phyloP scores from a whole-genome alignment of 345 rosid species.

The Populus alba region DNA sequence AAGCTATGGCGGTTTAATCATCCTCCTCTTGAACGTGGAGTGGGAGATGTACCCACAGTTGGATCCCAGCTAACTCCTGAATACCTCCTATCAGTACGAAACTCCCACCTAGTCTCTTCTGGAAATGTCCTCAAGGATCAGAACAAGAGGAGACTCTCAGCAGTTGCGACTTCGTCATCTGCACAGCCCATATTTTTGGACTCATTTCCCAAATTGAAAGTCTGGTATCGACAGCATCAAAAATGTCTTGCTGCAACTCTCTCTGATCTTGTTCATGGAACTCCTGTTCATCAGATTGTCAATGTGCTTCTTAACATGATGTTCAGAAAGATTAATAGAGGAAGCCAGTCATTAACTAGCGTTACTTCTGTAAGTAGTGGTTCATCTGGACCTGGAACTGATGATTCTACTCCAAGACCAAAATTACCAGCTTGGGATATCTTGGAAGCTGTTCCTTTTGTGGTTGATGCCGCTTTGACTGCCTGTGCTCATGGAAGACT shows the following conservation, averaged over 20 bases:
- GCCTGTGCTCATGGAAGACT: conserved; percentile 92
- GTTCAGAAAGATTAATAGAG: conserved; percentile 70
- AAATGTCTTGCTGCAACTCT: conserved; percentile 79
- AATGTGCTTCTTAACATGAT: conserved; percentile 79
- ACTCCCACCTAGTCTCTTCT: conserved; percentile 62
- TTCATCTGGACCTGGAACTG: conserved; percentile 60
- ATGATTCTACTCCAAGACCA: conserved; percentile 55
- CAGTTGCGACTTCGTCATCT: conserved; percentile 27
- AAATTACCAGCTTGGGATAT: conserved; percentile 97
- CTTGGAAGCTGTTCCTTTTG: conserved; percentile 82
- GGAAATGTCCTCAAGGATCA: conserved; percentile 34
- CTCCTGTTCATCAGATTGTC: conserved; percentile 80
- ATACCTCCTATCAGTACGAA: conserved; percentile 70
- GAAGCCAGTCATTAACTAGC: conserved; percentile 46
- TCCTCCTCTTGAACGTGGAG: conserved; percentile 69
- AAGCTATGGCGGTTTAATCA: conserved; percentile 87
- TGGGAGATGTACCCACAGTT: conserved; percentile 68
- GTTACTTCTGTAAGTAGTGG: conserved; percentile 78
- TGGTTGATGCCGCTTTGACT: conserved; percentile 79
- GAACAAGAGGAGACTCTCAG: conserved; percentile 47
- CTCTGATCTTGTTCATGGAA: conserved; percentile 69
- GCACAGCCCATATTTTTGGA: conserved; percentile 66
- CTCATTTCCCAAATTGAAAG: conserved; percentile 77
- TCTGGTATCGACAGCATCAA: conserved; percentile 87
- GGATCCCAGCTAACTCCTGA: conserved; percentile 79